Evolutionary conservation across 257 asterid species (phyloP), one percentile per base, ranked within the genome.

Genomic region (Henckelia pumila): DNA sequence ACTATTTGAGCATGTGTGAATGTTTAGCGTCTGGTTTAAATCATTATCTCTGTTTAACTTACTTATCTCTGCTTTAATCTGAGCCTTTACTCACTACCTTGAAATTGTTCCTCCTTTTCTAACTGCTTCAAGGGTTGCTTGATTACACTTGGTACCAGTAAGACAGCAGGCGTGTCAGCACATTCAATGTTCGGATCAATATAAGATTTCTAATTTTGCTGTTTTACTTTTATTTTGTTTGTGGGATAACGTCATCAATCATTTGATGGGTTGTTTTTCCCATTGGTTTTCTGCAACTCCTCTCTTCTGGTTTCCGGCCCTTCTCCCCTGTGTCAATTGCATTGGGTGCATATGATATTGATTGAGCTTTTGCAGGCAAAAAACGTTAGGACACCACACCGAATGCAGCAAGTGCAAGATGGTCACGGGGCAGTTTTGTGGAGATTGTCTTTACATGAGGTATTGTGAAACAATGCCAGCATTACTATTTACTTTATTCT

Each of bases 391-490:
- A 68, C 78, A n/a, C 33, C 92, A 44, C 50, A 84, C 88, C 26
- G 60, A 69, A 6, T 89, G 96, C 88, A 70, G 77, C 81, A 81
- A 81, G 69, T 89, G 95, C 86, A 56, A 67, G 64, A 1, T 17
- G 6, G 77, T 59, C 24, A 50, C 75, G 3, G 92, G 96, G 60
- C 92, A 86, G 75, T 52, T 89, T 13, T 89, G 96, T 80, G 96
- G 95, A 80, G 96, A 89, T 76, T 89, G 92, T 82, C 77, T 89
- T 23, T 83, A 76, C 85, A 83, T 19, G 80, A 86, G 95, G 96
- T 88, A 70, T 58, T 64, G 71, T 55, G 61, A 49, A 57, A 22
- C 13, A 49, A 68, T 59, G 16, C 11, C 64, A 63, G n/a, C 35
- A 37, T 50, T 49, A 3, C 59, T 26, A n/a, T 26, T 0, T 26